A percentile compares a stretch with the other conserved stretches of the same genome.
Evolutionary conservation across 176 grass and related monocot species (phyloP).

Genomic region (Tillandsia leiboldiana): DNA sequence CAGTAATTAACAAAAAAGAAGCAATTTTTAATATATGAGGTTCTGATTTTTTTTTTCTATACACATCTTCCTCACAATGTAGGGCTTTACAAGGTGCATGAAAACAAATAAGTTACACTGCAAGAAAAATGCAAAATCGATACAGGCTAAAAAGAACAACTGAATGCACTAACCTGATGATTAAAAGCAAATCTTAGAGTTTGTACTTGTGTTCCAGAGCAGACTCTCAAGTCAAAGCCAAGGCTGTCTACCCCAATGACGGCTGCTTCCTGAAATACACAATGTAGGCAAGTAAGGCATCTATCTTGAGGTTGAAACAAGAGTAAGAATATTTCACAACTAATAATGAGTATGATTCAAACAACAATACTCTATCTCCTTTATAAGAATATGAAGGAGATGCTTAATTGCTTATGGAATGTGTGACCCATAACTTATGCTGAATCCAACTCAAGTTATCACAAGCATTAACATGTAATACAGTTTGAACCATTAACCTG

Average conservation of each 20-base stretch:
- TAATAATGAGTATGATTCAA: background rate
- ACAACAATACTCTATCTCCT: background rate
- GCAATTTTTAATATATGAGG: too few relatives aligned
- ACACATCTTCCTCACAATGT: too few relatives aligned
- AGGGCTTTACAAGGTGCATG: background rate
- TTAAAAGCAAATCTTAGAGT: conserved; percentile 78
- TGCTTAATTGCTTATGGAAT: background rate
- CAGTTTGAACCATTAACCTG: too few relatives aligned
- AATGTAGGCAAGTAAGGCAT: background rate
- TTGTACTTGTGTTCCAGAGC: conserved; percentile 73
- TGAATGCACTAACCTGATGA: conserved; percentile 30
- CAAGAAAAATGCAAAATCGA: background rate
- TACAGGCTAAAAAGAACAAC: background rate
- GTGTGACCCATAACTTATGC: too few relatives aligned
- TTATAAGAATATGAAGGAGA: background rate
- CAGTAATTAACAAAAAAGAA: too few relatives aligned
- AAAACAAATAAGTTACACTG: background rate
- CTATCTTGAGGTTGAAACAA: background rate
- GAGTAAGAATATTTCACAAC: background rate
- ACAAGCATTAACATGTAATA: too few relatives aligned
- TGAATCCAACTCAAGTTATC: too few relatives aligned
- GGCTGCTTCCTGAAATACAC: conserved; percentile 49
- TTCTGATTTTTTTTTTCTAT: too few relatives aligned
- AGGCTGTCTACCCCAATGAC: conserved; percentile 78
- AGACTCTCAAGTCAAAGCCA: conserved; percentile 86